Conservation (phyloP, 257 asterid genomes). For the Coffea eugenioides region DNA sequence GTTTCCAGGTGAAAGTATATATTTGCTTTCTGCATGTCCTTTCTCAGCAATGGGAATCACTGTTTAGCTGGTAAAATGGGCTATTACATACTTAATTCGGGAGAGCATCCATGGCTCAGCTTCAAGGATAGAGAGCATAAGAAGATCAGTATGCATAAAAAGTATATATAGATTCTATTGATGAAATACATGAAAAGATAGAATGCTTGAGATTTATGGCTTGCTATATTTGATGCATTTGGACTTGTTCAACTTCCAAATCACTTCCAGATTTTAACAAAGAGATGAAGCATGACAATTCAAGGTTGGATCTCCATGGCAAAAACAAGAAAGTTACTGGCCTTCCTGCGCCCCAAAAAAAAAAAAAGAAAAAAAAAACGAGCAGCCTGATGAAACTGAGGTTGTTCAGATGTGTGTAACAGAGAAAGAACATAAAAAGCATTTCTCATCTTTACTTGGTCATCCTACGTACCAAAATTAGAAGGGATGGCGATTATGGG, state of each 20-base stretch:
- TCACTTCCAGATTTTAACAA: neutral
- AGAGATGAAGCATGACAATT: neutral
- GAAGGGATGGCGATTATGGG: neutral
- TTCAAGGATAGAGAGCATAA: neutral
- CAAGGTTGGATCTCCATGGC: neutral
- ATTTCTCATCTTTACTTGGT: neutral
- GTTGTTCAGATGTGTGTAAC: neutral
- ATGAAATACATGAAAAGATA: neutral
- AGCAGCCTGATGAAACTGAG: neutral
- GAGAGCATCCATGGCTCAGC: neutral
- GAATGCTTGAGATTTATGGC: neutral
- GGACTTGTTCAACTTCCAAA: neutral
- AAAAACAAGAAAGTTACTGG: neutral
- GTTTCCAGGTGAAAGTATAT: neutral
- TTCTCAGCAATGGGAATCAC: neutral
- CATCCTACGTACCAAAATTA: neutral
- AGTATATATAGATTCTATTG: neutral
- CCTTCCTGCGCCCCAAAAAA: too few species aligned
- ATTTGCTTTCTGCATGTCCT: neutral
- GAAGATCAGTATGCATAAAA: neutral
- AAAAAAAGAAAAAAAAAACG: too few species aligned
- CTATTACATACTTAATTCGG: neutral
- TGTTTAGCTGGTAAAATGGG: neutral
- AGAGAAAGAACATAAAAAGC: neutral
- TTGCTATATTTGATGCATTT: neutral